Conservation (phyloP, 108 stramenopile genomes). For the Chaetoceros tenuissimus region DNA sequence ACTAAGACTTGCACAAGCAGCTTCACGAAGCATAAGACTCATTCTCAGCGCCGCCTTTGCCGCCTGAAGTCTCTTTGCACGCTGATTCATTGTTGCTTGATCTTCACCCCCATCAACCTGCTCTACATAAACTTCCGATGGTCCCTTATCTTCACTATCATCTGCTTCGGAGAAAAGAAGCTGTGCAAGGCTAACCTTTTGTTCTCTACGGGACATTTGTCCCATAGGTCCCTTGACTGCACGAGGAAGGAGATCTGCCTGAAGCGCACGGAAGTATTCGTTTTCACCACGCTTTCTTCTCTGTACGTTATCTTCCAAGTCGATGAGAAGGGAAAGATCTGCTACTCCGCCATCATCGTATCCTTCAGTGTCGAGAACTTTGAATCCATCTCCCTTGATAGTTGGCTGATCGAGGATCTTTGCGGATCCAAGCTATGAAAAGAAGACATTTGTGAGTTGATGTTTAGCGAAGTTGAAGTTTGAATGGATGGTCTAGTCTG, state of each 20-base stretch:
- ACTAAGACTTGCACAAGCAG: slow-evolving; percentile 77
- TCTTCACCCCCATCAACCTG: slow-evolving; percentile 51
- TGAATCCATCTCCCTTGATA: slow-evolving; percentile 72
- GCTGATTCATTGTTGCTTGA: slow-evolving; percentile 41
- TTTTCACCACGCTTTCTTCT: slow-evolving; percentile 77
- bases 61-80: slow-evolving; percentile 56
- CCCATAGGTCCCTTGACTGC: slow-evolving; percentile 64
- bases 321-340: slow-evolving; percentile 82
- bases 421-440: slow-evolving; percentile 57
- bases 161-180: slow-evolving; percentile 80
- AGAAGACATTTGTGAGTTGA: slow-evolving; percentile 1
- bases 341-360: slow-evolving; percentile 87
- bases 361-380: slow-evolving; percentile 70
- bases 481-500: not conserved
- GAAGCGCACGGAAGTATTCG: slow-evolving; percentile 71
- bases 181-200: slow-evolving; percentile 81
- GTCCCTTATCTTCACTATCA: slow-evolving; percentile 72
- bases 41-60: slow-evolving; percentile 66
- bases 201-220: slow-evolving; percentile 67
- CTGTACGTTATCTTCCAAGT: slow-evolving; percentile 77
- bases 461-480: not conserved
- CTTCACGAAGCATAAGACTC: slow-evolving; percentile 69
- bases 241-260: slow-evolving; percentile 75
- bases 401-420: slow-evolving; percentile 71
- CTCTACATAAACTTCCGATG: slow-evolving; percentile 77